Conservation (phyloP, 2,329 filamentous ascomycete genomes). For the Hymenoscyphus fructigenus region DNA sequence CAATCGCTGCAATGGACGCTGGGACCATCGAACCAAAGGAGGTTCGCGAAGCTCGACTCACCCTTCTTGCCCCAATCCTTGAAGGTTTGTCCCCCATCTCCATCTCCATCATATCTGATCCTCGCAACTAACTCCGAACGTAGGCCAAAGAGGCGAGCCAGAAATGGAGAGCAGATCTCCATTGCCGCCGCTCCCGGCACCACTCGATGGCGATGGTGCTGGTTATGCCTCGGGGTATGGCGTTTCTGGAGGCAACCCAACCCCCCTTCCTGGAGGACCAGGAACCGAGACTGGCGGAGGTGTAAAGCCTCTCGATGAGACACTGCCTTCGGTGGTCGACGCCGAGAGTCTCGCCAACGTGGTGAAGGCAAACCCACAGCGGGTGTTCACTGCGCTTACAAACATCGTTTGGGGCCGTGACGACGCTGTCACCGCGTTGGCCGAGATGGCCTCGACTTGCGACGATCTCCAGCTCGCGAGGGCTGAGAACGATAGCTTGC, state of each 20-base stretch:
- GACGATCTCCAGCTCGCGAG: not conserved
- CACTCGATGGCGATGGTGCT: not conserved
- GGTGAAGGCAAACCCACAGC: conserved; percentile 5
- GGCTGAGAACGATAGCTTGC: not conserved
- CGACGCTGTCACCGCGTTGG: not conserved
- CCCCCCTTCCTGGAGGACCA: not conserved
- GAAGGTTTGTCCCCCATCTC: not conserved
- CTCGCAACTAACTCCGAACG: not conserved
- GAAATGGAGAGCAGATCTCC: not conserved
- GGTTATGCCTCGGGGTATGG: not conserved
- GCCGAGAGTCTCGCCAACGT: conserved; percentile 1
- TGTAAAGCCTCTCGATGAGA: conserved; percentile 2
- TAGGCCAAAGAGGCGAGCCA: not conserved
- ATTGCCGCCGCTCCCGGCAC: not conserved
- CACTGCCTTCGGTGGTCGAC: conserved; percentile 9
- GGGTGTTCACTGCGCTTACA: conserved; percentile 4
- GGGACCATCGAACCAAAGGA: too few species aligned
- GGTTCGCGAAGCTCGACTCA: too few species aligned
- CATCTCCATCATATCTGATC: not conserved
- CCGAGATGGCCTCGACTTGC: not conserved
- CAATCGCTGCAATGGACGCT: too few species aligned
- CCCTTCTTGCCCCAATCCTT: too few species aligned
- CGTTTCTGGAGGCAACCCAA: not conserved
- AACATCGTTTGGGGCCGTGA: conserved; percentile 4
- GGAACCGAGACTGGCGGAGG: not conserved